Evolutionary conservation across 805 yeast species (phyloP).

Genomic region (Candida namnaoensis): DNA sequence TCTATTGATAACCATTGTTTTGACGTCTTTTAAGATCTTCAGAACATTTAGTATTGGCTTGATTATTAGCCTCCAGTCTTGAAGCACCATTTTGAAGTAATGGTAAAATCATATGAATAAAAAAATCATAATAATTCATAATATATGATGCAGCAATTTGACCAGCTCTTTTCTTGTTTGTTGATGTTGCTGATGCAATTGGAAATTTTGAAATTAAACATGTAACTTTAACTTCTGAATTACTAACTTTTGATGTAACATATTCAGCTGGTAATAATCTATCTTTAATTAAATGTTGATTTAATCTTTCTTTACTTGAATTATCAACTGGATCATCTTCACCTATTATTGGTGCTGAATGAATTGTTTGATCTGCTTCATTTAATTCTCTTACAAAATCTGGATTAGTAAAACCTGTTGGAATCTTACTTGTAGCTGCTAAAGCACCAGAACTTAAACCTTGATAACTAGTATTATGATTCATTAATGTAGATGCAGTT

Average conservation of each 20-base stretch:
- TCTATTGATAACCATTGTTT: no score
- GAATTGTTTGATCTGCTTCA: background rate
- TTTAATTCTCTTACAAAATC: background rate
- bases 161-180: constrained; percentile 15
- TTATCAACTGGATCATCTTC: constrained; percentile 4
- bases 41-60: no score
- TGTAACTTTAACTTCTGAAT: constrained; percentile 11
- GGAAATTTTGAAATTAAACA: constrained; percentile 6
- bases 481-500: no score
- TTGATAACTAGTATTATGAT: no score
- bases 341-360: background rate
- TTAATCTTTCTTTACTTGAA: constrained; percentile 9
- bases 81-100: background rate
- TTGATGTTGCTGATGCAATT: constrained; percentile 8
- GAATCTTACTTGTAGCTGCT: no score
- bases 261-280: constrained; percentile 9
- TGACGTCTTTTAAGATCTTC: no score
- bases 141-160: constrained; percentile 12
- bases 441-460: no score
- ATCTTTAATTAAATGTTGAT: constrained; percentile 3
- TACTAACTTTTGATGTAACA: constrained; percentile 8
- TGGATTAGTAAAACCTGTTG: no score
- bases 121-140: constrained; percentile 6
- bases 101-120: background rate
- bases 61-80: no score